phyloP scores from a whole-genome alignment of 2,329 filamentous ascomycete species.

The Eutypella sp. region DNA sequence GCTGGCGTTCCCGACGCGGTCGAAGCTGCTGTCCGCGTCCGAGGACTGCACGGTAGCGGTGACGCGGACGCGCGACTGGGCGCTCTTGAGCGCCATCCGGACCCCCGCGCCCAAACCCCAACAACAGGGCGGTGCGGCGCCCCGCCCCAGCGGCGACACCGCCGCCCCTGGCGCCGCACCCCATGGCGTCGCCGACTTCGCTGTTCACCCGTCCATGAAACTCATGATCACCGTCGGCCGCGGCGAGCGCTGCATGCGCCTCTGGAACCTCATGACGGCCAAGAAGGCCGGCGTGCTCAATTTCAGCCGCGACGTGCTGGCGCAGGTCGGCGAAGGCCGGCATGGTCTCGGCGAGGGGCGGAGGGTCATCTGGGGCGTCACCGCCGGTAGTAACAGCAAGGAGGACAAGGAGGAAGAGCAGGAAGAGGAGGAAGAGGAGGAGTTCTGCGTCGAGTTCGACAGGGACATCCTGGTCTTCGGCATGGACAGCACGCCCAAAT shows the following conservation, averaged over 20 bases:
- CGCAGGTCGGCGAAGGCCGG: slow-evolving; percentile 70
- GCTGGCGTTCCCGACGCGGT: slow-evolving; percentile 75
- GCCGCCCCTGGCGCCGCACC: slow-evolving; percentile 75
- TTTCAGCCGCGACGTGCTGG: slow-evolving; percentile 69
- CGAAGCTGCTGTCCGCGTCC: slow-evolving; percentile 80
- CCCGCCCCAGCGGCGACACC: slow-evolving; percentile 86
- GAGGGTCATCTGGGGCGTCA: slow-evolving; percentile 72
- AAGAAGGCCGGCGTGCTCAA: slow-evolving; percentile 92
- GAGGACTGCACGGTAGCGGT: slow-evolving; percentile 92
- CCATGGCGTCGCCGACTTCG: slow-evolving; percentile 89
- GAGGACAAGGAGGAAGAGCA: no score
- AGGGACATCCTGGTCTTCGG: slow-evolving; percentile 79
- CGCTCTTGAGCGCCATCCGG: slow-evolving; percentile 80
- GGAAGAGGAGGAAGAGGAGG: slow-evolving; percentile 57
- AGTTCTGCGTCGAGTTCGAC: slow-evolving; percentile 88
- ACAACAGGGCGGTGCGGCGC: slow-evolving; percentile 59
- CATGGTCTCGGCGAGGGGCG: slow-evolving; percentile 78
- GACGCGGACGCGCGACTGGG: slow-evolving; percentile 84
- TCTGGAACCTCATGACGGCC: slow-evolving; percentile 96
- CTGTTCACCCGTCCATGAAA: slow-evolving; percentile 93
- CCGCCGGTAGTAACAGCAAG: no score
- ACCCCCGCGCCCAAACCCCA: slow-evolving; percentile 79
- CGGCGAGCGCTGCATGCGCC: slow-evolving; percentile 83
- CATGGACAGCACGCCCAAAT: slow-evolving; percentile 79
- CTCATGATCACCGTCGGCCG: slow-evolving; percentile 90